Evolutionary conservation across 495 filamentous ascomycete species (phyloP), one percentile per base, ranked within the genome.

Genomic region (Daldinia childiae): DNA sequence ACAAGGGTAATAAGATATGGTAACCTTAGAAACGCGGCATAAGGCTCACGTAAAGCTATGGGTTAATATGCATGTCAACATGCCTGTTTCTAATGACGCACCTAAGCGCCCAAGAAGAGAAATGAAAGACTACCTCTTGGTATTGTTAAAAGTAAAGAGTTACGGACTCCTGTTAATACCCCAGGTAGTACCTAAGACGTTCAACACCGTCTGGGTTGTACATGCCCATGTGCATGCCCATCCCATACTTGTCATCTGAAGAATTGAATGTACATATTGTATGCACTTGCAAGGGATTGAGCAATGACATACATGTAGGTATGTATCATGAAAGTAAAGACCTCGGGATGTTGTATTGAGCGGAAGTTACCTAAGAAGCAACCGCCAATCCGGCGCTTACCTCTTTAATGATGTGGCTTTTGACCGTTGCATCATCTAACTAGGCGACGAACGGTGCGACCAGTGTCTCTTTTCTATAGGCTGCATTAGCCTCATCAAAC

Each of bases 371-470:
- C n/a, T n/a, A n/a, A 36, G 43, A 26, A 36, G 55, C 4, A 48
- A 12, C 43, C 19, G 36, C 55, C 45, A 70, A 29, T 30, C 29
- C 45, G 6, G 67, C 61, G 45, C 48, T 70, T 60, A 56, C 45
- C 7, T 32, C 30, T 61, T 57, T 27, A 51, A 70, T 50, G 30
- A 51, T 27, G 58, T 62, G 68, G 38, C 58, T 66, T 62, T 48
- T 48, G 56, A 27, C 26, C 15, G 45, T 24, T 48, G 48, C 30
- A 27, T 58, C 41, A 50, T 27, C 38, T 30, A 6, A 11, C n/a
- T 21, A 24, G 24, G 26, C n/a, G 29, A 7, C 38, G n/a, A 21
- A 7, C 38, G n/a, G 50, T 50, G 56, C 50, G 32, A 68, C 59
- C 54, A 55, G 41, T 51, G 45, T 17, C 21, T 56, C 39, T 17